Base-by-base conservation (phyloP, 345 rosid species). In the Mallotus nudiflorus region DNA sequence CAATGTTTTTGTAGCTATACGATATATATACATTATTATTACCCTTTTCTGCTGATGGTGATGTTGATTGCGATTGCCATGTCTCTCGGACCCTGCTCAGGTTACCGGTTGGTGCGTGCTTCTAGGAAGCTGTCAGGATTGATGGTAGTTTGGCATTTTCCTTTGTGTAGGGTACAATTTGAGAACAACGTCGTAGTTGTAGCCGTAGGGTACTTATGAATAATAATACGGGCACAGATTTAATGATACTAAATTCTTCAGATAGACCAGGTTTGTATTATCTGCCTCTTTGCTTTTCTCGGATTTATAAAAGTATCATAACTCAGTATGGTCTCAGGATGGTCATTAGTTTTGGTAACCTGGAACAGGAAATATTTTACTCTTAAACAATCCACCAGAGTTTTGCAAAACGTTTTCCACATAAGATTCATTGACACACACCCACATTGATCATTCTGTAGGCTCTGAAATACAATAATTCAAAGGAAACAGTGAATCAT, bases 101-200 rank as follows among this genome's bases (percentile, higher is more conserved):
- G n/a, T 46, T 64, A 45, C 20, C 14, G 20, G 67, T 46, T 65
- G 68, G 68, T 28, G 68, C 25, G 55, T 65, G 68, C 16, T 65
- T 48, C 68, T 65, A 46, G 42, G 55, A 65, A 65, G 53, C 42
- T 46, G 68, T 19, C 15, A 19, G 67, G 67, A 45, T 63, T 24
- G 10, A 13, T 63, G 6, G 7, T 37, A 8, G 4, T 25, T 48
- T 65, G 46, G 68, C 40, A 55, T 19, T 65, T 48, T 46, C 48
- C 12, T 45, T n/a, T 55, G 15, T 58, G 27, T 59, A 33, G 63
- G 45, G 42, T 18, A 2, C 25, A 5, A 9, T 10, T 16, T 65
- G 9, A 46, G 22, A 65, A 65, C 56, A 65, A 59, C 45, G 46
- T 59, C 35, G 64, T n/a, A n/a, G n/a, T n/a, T n/a, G n/a, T n/a